Evolutionary conservation across 2,329 filamentous ascomycete genomes (phyloP).

Genomic region (Curvularia hawaiiensis): DNA sequence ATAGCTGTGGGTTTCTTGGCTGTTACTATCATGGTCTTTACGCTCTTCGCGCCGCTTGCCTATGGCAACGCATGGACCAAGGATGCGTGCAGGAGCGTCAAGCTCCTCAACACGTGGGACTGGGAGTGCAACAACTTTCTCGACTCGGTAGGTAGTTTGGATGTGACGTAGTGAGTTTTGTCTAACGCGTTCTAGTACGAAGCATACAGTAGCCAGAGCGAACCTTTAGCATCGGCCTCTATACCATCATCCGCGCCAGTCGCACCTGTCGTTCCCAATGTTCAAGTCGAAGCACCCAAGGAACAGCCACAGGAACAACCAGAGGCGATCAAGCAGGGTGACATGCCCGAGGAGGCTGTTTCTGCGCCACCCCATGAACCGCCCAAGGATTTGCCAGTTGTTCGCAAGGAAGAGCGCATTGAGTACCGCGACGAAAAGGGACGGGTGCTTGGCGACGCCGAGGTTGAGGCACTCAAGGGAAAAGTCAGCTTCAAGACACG

Average conservation of each 20-base stretch:
- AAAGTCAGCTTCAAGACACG: slow-evolving; percentile 95
- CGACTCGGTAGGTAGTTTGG: slow-evolving; percentile 71
- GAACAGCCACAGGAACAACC: slow-evolving; percentile 1
- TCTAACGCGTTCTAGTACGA: slow-evolving; percentile 36
- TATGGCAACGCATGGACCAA: slow-evolving; percentile 97
- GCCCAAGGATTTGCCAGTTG: slow-evolving; percentile 41
- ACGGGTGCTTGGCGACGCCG: slow-evolving; percentile 81
- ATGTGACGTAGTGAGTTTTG: slow-evolving; percentile 7
- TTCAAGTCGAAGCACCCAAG: slow-evolving; percentile 11
- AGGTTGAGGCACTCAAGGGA: slow-evolving; percentile 83
- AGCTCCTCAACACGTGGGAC: slow-evolving; percentile 89
- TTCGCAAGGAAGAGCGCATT: slow-evolving; percentile 75
- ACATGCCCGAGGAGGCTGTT: slow-evolving; percentile 37
- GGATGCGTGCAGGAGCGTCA: slow-evolving; percentile 81
- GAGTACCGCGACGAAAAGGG: slow-evolving; percentile 96
- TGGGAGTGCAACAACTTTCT: slow-evolving; percentile 98
- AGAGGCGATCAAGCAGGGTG: slow-evolving; percentile 26
- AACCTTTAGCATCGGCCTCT: slow-evolving; percentile 28
- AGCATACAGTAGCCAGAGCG: slow-evolving; percentile 30
- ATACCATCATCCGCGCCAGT: slow-evolving; percentile 35
- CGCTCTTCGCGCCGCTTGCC: slow-evolving; percentile 83
- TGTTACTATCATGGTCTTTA: slow-evolving; percentile 76
- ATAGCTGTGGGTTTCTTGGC: slow-evolving; percentile 75
- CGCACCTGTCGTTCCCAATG: slow-evolving; percentile 19
- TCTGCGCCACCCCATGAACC: slow-evolving; percentile 35